Evolutionary conservation across 176 grass and related monocot species (phyloP), one percentile per base, ranked within the genome.

Genomic region (Cocos nucifera): DNA sequence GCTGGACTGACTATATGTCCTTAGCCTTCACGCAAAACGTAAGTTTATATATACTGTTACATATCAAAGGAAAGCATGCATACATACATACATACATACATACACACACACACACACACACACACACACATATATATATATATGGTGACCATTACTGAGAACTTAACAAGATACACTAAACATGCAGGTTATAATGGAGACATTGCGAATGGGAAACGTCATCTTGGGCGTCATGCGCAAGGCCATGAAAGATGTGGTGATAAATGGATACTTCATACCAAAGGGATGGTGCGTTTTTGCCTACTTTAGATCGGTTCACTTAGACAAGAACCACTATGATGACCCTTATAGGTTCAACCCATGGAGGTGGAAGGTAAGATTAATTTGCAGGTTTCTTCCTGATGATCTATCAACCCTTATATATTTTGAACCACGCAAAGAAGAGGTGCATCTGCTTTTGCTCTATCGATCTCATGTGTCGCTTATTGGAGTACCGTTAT

Each of bases 361-460:
- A 71, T 98, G 93, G 93, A 98, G 93, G 73, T 98, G 93, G 93
- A 89, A 98, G 93, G 93, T 98, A 78, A 83, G 50, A 57, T 6
- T 30, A 6, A 30, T 30, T 30, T 30, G 7, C 14, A 30, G 9
- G 12, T 44, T 6, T 15, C 1, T 22, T 14, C 3, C 8, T 39
- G 4, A 0, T 50, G 15, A 69, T 17, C 50, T 23, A 51, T 25
- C 16, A 26, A 19, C 22, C 22, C n/a, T 21, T 53, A 21, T 21
- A 21, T 21, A 5, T 17, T 67, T 54, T 67, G 23, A 17, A 54
- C 25, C 29, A 54, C 50, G 35, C 6, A 30, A 14, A 14, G 35
- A 44, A 44, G 14, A 44, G 35, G 8, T 44, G 35, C 22, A 53
- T 50, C 7, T 12, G 22, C 22, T 53, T 19, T 49, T 58, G 24